phyloP scores from a whole-genome alignment of 2,329 filamentous ascomycete genomes.

The Sphaerulina vaccinii region DNA sequence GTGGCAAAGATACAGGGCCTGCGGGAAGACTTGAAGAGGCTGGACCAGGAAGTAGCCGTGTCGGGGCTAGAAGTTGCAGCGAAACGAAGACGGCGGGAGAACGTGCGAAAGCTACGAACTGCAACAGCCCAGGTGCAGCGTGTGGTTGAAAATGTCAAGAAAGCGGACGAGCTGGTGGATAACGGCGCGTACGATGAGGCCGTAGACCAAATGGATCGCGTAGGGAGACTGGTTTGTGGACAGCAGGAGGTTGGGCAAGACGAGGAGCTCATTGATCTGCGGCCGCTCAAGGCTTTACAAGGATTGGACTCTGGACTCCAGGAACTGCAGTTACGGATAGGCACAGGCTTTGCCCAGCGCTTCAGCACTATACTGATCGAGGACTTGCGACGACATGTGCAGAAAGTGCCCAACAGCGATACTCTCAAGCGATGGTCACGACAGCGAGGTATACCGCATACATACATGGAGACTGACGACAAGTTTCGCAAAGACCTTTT shows the following conservation, averaged over 20 bases:
- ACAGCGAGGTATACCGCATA: conserved; percentile 56
- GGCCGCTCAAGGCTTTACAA: conserved; percentile 74
- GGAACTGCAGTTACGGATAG: conserved; percentile 74
- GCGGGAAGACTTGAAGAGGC: conserved; percentile 71
- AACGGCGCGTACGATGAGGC: conserved; percentile 79
- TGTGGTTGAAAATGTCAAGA: conserved; percentile 71
- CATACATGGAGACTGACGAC: conserved; percentile 73
- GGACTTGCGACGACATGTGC: conserved; percentile 78
- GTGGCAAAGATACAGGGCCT: conserved; percentile 81
- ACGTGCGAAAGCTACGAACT: conserved; percentile 76
- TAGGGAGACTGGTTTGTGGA: conserved; percentile 80
- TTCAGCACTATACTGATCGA: conserved; percentile 75
- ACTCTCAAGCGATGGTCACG: conserved; percentile 80
- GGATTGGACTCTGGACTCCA: conserved; percentile 75
- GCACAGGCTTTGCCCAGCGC: conserved; percentile 78
- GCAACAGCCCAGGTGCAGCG: conserved; percentile 79
- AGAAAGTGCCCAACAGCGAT: conserved; percentile 66
- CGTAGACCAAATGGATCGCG: conserved; percentile 69
- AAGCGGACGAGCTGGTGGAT: conserved; percentile 79
- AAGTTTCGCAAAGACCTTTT: conserved; percentile 69
- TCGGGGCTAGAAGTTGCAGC: conserved; percentile 83
- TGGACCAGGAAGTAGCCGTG: conserved; percentile 84
- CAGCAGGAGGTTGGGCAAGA: conserved; percentile 50
- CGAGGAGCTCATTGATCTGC: conserved; percentile 62
- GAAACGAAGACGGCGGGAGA: conserved; percentile 77